Base-by-base conservation (phyloP, 805 yeast genomes). In the Yarrowia bubula region DNA sequence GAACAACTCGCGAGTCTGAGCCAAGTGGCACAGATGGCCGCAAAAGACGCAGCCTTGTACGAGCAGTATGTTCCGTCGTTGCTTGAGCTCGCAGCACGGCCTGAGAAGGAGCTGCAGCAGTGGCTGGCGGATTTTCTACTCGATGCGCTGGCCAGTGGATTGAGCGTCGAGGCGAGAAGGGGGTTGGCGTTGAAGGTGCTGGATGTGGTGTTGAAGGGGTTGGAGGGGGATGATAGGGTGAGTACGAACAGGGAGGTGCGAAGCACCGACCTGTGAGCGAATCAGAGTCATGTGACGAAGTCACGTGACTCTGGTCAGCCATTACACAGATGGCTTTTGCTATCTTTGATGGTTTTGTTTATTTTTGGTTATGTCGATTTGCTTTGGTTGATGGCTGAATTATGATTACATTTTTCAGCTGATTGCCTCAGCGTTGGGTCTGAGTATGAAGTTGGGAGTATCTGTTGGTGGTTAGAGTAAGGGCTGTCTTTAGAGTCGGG, bases 1-100 rank as follows among this genome's bases (percentile, higher is more conserved):
- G 61, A 55, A 55, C 47, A 39, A 17, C 46, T 39, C 32, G 41
- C 47, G 14, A 42, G 51, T 18, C 43, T 58, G 15, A 33, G 14
- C 43, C 64, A 58, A 51, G 64, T 58, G n/a, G 51, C 50, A 11
- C 14, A 6, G 15, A 32, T 58, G 51, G 64, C 64, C 8, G 32
- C 41, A 18, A 58, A 43, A 14, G 64, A 58, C 51, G 1, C 14
- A 11, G n/a, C 39, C 1, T 10, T 58, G 11, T 58, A 58, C n/a
- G 51, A 58, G 41, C 64, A 58, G 43, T 43, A 43, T 22, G 41
- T 58, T n/a, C 64, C 64, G 3, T 32, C 64, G 11, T 3, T 58
- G 7, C 51, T 58, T 18, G 41, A 43, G 42, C 39, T 44, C 14
- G 31, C 50, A 10, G 9, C 35, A 17, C 42, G 51, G 3, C 18